Base-by-base conservation (phyloP, 2,329 filamentous ascomycete species). In the Colletotrichum coccodes region DNA sequence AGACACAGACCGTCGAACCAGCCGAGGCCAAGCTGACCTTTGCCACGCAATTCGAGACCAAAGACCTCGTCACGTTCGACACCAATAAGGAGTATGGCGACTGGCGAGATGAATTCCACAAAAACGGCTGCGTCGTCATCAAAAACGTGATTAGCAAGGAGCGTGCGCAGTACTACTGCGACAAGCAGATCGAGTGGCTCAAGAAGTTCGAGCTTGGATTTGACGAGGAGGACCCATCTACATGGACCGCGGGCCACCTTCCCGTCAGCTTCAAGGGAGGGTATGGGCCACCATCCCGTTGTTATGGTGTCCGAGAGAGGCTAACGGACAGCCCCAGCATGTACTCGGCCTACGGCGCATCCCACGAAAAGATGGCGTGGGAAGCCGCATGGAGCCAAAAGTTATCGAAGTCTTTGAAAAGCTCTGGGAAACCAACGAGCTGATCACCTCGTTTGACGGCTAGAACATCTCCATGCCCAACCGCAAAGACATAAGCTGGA, bases 301-400 rank as follows among this genome's bases (percentile, higher is more conserved):
- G 23, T 28, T 18, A 28, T 26, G 46, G 46, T 26, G n/a, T 6
- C 3, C n/a, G 26, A 6, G 8, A 0, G 21, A 2, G 3, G 26
- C 28, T 50, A 9, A 44, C 7, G 1, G 1, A 14, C 21, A 4
- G 8, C 23, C 30, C 21, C 18, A 67, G 82, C 60, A 84, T 83
- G 77, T 84, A 82, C 72, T 77, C 77, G 32, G 71, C 70, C 18
- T 83, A 84, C 59, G 75, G 74, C 9, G 74, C 76, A 1, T 71
- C 78, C 2, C 82, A 84, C 58, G 83, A 84, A 73, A 79, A 82
- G 69, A 79, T 80, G 71, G 76, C 78, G 1, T 85, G 82, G 82
- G 82, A 84, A 44, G 80, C 81, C 74, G 80, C 26, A 79, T 74
- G 28, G 82, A 84, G 71, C 81, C 81, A 9, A 75, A 72, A 2